Percentiles rank a stretch among this genome's conserved stretches.
Evolutionary conservation across 2,329 filamentous ascomycete genomes (phyloP).

Genomic region (Talaromyces verruculosus): DNA sequence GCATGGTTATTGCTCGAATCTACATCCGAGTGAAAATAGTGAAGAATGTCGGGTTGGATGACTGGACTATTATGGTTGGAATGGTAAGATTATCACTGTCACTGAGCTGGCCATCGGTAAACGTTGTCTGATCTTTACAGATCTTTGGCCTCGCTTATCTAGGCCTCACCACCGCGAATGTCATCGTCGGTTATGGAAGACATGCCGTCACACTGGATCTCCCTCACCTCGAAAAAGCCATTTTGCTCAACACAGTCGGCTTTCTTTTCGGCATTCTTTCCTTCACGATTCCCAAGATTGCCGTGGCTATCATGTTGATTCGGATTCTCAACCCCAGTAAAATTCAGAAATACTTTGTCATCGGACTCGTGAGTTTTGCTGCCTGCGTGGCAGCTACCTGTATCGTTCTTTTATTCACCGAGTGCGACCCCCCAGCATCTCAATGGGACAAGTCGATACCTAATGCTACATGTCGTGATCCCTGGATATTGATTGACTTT

Average conservation of each 20-base stretch:
- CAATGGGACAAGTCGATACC: slow-evolving; percentile 38
- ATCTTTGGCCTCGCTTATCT: slow-evolving; percentile 38
- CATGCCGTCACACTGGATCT: slow-evolving; percentile 36
- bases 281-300: slow-evolving; percentile 29
- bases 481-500: slow-evolving; percentile 39
- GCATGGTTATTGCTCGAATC: slow-evolving; percentile 35
- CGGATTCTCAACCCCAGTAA: slow-evolving; percentile 27
- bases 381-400: slow-evolving; percentile 33
- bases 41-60: slow-evolving; percentile 36
- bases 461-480: slow-evolving; percentile 35
- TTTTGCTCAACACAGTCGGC: slow-evolving; percentile 26
- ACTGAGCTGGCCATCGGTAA: neutral
- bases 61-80: slow-evolving; percentile 39
- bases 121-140: slow-evolving; percentile 25
- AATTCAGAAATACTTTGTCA: slow-evolving; percentile 23
- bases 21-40: slow-evolving; percentile 33
- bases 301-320: slow-evolving; percentile 27
- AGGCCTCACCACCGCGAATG: slow-evolving; percentile 35
- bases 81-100: slow-evolving; percentile 5
- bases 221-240: slow-evolving; percentile 23
- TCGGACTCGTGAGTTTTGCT: slow-evolving; percentile 32
- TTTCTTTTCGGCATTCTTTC: slow-evolving; percentile 31
- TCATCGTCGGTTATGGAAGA: slow-evolving; percentile 41
- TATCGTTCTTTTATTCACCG: slow-evolving; percentile 42
- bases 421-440: slow-evolving; percentile 39